phyloP scores from a whole-genome alignment of 2,329 filamentous ascomycete genomes.

The Fusarium vanettenii region DNA sequence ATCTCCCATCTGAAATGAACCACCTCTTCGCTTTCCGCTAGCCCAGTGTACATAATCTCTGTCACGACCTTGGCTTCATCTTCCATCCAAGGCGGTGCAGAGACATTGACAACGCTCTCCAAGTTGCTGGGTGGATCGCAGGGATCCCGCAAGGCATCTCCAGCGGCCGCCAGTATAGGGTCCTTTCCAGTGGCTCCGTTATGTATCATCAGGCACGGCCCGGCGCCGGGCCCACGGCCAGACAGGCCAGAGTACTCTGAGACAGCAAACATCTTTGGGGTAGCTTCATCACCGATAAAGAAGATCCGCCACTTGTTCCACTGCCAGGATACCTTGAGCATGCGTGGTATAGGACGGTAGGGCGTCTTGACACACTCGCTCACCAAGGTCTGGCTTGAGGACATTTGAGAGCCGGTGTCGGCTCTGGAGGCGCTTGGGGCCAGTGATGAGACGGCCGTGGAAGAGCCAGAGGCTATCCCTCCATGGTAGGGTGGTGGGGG shows the following conservation, averaged over 20 bases:
- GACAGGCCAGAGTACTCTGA: slow-evolving; percentile 32
- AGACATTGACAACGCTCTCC: slow-evolving; percentile 31
- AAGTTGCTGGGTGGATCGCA: slow-evolving; percentile 19
- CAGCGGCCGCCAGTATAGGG: slow-evolving; percentile 27
- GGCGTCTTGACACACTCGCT: slow-evolving; percentile 27
- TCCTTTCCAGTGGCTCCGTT: slow-evolving; percentile 30
- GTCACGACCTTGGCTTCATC: slow-evolving; percentile 21
- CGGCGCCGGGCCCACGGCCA: slow-evolving; percentile 15
- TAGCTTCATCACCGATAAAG: slow-evolving; percentile 27
- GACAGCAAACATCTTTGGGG: slow-evolving; percentile 32
- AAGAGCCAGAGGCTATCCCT: slow-evolving; percentile 19
- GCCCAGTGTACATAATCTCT: slow-evolving; percentile 28
- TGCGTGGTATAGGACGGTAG: slow-evolving; percentile 23
- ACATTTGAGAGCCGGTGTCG: slow-evolving; percentile 29
- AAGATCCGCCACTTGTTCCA: slow-evolving; percentile 35
- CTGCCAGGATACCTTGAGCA: slow-evolving; percentile 34
- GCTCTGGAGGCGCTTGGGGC: slow-evolving; percentile 17
- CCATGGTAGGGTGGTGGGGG: neutral
- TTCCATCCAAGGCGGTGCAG: slow-evolving; percentile 21
- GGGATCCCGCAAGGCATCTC: slow-evolving; percentile 24
- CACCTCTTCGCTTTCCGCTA: slow-evolving; percentile 22
- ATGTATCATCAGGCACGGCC: slow-evolving; percentile 28
- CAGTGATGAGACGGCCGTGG: neutral
- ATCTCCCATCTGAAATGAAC: slow-evolving; percentile 32
- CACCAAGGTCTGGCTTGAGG: slow-evolving; percentile 31